Conservation (phyloP, 2,329 filamentous ascomycete genomes). For the Phialocephala sp. region DNA sequence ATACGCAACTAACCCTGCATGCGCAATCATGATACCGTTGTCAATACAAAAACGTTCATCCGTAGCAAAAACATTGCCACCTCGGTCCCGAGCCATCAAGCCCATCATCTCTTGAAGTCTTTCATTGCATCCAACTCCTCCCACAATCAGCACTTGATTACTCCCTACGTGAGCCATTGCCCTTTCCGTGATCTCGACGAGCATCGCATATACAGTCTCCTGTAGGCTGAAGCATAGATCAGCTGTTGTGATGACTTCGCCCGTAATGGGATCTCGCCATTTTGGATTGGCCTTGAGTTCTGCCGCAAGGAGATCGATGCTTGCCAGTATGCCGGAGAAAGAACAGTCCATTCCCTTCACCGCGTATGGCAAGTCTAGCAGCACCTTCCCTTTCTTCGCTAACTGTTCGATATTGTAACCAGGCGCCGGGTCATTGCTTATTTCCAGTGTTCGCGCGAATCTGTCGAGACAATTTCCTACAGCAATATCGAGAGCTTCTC, state of each 20-base stretch:
- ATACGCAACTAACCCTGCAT: constrained; percentile 88
- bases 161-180: constrained; percentile 98
- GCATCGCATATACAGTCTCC: constrained; percentile 95
- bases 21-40: constrained; percentile 99
- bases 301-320: constrained; percentile 79
- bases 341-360: constrained; percentile 99
- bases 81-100: constrained; percentile 85
- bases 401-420: constrained; percentile 98
- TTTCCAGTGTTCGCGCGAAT: constrained; percentile 88
- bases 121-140: constrained; percentile 94
- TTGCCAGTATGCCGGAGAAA: constrained; percentile 89
- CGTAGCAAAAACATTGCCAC: constrained; percentile 90
- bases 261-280: constrained; percentile 52
- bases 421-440: constrained; percentile 94
- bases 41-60: constrained; percentile 99
- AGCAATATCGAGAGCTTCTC: constrained; percentile 95
- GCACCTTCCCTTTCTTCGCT: constrained; percentile 71
- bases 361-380: constrained; percentile 90
- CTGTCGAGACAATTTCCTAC: constrained; percentile 97
- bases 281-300: constrained; percentile 61
- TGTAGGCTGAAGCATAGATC: constrained; percentile 95
- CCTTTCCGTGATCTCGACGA: constrained; percentile 97
- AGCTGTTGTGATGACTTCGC: constrained; percentile 71
- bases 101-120: constrained; percentile 98
- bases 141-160: constrained; percentile 89